Base-by-base conservation (phyloP, 768 basidiomycete genomes). In the Mycena rosella region DNA sequence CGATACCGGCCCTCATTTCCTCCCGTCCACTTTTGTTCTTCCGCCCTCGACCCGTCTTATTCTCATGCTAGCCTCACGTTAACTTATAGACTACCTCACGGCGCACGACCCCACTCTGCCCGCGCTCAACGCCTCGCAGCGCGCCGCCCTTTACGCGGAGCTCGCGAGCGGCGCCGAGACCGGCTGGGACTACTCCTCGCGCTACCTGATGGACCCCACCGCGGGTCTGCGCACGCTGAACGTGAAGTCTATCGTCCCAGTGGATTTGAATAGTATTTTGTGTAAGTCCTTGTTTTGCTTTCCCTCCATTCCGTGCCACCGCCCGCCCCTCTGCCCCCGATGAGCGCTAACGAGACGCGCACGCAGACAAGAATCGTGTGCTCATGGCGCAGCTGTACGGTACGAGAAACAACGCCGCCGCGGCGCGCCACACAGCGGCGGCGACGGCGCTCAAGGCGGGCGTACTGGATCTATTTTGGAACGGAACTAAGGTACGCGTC, bases 381-480 rank as follows among this genome's bases (percentile, higher is more conserved):
- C 80, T 88, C 29, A 78, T 95, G 44, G 88, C 92, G 5, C 70
- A 80, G 29, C 82, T 96, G 2, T 95, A 93, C 72, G 82, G 78
- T 14, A 63, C 69, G n/a, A 77, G 84, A 11, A 85, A 90, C 51
- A 62, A 74, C 0, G 76, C 80, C 0, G 82, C 83, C 6, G 85
- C 84, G 0, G 73, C 79, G 3, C 76, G 79, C 29, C 94, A 96
- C 74, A 81, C 77, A 20, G 72, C 82, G 26, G 83, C 85, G 3
- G 94, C 95, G 0, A 77, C 84, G 0, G 78, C 80, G 10, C 79
- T 95, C 45, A 87, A 88, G 63, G 83, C 79, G 24, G 96, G 90
- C 0, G 88, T 98, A 65, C 81, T 98, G 38, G 96, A 98, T 76
- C 86, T 98, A 10, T 83, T 89, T 78, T 98, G 96, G 96, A 93